phyloP scores from a whole-genome alignment of 768 basidiomycete genomes.

The Mrakia gelida region DNA sequence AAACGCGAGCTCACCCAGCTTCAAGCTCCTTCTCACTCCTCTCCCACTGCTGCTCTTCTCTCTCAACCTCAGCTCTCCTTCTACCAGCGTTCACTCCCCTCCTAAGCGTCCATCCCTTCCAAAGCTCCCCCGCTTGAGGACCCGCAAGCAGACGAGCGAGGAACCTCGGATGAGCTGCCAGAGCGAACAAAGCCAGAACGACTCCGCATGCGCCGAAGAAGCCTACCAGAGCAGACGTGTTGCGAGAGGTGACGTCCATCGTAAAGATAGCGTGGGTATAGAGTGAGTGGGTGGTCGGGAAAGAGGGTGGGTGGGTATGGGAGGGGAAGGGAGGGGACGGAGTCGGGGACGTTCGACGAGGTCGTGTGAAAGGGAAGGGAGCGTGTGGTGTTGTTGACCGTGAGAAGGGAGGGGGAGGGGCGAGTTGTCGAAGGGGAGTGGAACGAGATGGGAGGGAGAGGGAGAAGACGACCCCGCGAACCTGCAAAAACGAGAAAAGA shows the following conservation, averaged over 20 bases:
- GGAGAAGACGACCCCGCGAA: no score
- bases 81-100: background rate
- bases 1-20: background rate
- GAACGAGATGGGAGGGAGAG: no score
- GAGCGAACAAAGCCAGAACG: conserved; percentile 1
- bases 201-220: conserved; percentile 1
- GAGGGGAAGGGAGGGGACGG: no score
- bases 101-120: conserved; percentile 1
- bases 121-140: background rate
- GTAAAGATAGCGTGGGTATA: no score
- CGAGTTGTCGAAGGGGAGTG: no score
- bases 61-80: background rate
- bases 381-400: no score
- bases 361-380: no score
- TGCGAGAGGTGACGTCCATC: background rate
- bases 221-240: background rate
- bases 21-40: conserved; percentile 1
- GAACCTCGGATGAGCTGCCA: conserved; percentile 17
- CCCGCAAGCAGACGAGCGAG: conserved; percentile 17
- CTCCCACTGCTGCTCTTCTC: background rate
- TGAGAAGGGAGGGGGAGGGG: no score
- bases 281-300: background rate
- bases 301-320: background rate
- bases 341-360: no score
- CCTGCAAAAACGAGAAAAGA: no score